phyloP scores from a whole-genome alignment of 2,329 filamentous ascomycete species.

The Shiraia sp. region DNA sequence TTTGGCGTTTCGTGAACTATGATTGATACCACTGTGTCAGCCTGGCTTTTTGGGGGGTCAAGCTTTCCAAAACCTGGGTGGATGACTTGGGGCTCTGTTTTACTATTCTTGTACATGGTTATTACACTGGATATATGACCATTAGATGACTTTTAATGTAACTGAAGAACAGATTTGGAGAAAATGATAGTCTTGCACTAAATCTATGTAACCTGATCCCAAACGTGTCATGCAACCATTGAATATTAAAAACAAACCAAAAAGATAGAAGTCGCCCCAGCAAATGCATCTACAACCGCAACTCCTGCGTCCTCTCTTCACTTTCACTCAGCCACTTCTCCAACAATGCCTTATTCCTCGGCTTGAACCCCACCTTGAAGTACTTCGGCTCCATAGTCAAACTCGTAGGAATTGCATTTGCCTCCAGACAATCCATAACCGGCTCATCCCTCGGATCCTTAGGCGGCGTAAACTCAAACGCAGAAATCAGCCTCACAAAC shows the following conservation, averaged over 20 bases:
- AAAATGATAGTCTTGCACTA: background rate
- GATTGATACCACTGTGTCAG: slow-evolving; percentile 25
- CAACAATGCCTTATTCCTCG: slow-evolving; percentile 46
- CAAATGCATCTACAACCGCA: slow-evolving; percentile 20
- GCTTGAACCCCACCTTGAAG: slow-evolving; percentile 54
- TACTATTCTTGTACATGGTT: slow-evolving; percentile 20
- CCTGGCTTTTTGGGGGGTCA: background rate
- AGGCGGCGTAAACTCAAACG: slow-evolving; percentile 52
- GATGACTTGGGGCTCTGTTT: slow-evolving; percentile 4
- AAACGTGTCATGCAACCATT: too few species aligned
- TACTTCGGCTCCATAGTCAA: slow-evolving; percentile 56
- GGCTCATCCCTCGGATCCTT: slow-evolving; percentile 46
- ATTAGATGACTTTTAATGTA: slow-evolving; percentile 5
- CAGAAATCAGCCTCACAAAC: slow-evolving; percentile 53
- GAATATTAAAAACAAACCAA: too few species aligned
- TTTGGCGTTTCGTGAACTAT: slow-evolving; percentile 16
- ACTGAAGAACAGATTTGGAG: background rate
- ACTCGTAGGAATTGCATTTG: slow-evolving; percentile 52
- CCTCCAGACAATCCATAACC: slow-evolving; percentile 50
- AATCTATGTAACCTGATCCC: background rate
- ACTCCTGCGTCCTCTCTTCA: slow-evolving; percentile 50
- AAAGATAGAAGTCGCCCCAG: too few species aligned
- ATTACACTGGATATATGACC: background rate
- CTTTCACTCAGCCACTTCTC: slow-evolving; percentile 54
- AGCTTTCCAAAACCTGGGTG: background rate